Evolutionary conservation across 768 basidiomycete species (phyloP).

Genomic region (Lyophyllum semitale): DNA sequence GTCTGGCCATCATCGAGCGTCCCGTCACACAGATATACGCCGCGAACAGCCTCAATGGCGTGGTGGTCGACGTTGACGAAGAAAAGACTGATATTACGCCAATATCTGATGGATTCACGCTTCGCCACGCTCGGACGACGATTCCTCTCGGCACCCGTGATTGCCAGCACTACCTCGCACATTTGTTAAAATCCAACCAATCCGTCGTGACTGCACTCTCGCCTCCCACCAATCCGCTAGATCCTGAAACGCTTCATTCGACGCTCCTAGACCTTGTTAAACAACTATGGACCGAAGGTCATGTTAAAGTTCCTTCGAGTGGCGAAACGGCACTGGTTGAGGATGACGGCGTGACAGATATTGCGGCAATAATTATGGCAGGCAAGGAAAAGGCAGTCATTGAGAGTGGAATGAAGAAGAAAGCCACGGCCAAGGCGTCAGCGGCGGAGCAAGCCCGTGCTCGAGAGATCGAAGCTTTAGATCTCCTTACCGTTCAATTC

Average conservation of each 20-base stretch:
- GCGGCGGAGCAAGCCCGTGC: constrained; percentile 83
- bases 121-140: constrained; percentile 54
- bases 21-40: constrained; percentile 86
- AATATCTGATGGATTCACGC: constrained; percentile 71
- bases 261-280: constrained; percentile 66
- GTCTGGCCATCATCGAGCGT: constrained; percentile 77
- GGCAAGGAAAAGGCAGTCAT: constrained; percentile 92
- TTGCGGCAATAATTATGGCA: constrained; percentile 86
- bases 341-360: constrained; percentile 87
- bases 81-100: constrained; percentile 78
- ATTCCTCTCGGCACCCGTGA: constrained; percentile 68
- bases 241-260: constrained; percentile 46
- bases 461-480: constrained; percentile 79
- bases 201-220: constrained; percentile 60
- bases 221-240: constrained; percentile 49
- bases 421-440: constrained; percentile 66
- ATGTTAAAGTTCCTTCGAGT: constrained; percentile 72
- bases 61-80: constrained; percentile 82
- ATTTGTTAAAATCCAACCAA: constrained; percentile 70
- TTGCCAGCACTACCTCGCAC: constrained; percentile 76
- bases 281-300: constrained; percentile 62
- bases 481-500: constrained; percentile 78
- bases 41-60: constrained; percentile 65
- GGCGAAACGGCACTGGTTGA: constrained; percentile 69
- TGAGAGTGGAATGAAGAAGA: constrained; percentile 81